Conservation (phyloP, 331 rosid genomes). For the Arachis monticola region DNA sequence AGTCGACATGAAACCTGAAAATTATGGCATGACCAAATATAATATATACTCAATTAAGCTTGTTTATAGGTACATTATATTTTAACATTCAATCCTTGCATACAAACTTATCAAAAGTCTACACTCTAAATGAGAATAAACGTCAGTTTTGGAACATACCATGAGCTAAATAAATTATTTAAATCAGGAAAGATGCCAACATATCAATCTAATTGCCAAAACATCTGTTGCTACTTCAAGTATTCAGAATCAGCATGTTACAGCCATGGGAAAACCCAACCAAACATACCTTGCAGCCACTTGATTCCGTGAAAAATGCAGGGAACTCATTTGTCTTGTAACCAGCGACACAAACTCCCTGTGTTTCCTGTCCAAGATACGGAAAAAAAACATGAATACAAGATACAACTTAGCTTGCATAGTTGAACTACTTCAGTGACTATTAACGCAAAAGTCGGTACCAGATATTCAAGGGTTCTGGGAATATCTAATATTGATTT, state of each 20-base stretch:
- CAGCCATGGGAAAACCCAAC: conserved; percentile 2
- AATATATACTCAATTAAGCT: conserved; percentile 31
- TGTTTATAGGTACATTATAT: conserved; percentile 12
- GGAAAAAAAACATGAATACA: conserved; percentile 22
- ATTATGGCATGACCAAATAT: conserved; percentile 35
- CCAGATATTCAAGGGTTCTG: conserved; percentile 91
- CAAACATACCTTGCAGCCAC: conserved; percentile 82
- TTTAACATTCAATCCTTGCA: not conserved
- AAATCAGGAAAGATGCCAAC: not conserved
- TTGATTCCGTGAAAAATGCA: conserved; percentile 85
- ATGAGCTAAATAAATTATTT: not conserved
- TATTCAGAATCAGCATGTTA: conserved; percentile 11
- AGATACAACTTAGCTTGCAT: not conserved
- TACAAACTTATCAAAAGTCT: not conserved
- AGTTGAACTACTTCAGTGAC: conserved; percentile 21
- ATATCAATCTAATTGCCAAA: no score
- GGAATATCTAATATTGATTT: conserved; percentile 94
- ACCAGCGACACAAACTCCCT: conserved; percentile 88
- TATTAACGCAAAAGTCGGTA: conserved; percentile 40
- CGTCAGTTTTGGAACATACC: not conserved
- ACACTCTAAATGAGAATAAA: not conserved
- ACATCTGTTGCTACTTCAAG: no score
- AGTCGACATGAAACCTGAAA: conserved; percentile 81
- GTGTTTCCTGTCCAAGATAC: conserved; percentile 70
- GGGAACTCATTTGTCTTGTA: conserved; percentile 89